Percentiles rank a stretch among this genome's conserved stretches.
Evolutionary conservation across 2,329 filamentous ascomycete genomes (phyloP).

Genomic region (Pestalotiopsis sp.): DNA sequence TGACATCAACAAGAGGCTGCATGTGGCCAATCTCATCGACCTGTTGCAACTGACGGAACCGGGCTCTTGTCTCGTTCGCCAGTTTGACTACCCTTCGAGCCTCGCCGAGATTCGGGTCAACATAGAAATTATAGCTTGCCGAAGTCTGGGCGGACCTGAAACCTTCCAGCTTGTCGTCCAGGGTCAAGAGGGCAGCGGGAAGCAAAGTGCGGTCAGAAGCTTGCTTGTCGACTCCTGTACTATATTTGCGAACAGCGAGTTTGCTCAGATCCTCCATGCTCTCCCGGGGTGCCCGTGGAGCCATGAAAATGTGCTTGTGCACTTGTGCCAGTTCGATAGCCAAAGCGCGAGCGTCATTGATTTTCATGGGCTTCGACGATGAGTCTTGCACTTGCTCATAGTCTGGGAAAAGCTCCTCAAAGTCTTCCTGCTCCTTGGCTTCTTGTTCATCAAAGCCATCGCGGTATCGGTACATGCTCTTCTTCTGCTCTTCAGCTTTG

Average conservation of each 20-base stretch:
- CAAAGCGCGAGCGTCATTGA: conserved; percentile 48
- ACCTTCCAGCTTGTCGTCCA: conserved; percentile 61
- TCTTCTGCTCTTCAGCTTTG: conserved; percentile 69
- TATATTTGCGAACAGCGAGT: conserved; percentile 40
- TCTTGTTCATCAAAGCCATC: conserved; percentile 78
- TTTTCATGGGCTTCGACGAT: conserved; percentile 26
- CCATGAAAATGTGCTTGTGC: conserved; percentile 56
- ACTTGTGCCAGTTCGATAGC: conserved; percentile 62
- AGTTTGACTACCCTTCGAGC: conserved; percentile 71
- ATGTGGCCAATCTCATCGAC: conserved; percentile 69
- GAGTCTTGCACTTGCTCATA: conserved; percentile 46
- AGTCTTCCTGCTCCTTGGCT: conserved; percentile 70
- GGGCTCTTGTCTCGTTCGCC: conserved; percentile 65
- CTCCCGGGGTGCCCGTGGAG: conserved; percentile 37
- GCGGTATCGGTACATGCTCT: conserved; percentile 80
- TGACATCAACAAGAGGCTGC: conserved; percentile 76
- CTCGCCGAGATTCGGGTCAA: conserved; percentile 74
- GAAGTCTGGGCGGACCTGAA: conserved; percentile 39
- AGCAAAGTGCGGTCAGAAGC: conserved; percentile 57
- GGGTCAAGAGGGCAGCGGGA: conserved; percentile 62
- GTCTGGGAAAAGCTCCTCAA: conserved; percentile 78
- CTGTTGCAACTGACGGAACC: conserved; percentile 71
- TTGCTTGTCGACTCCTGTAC: conserved; percentile 31
- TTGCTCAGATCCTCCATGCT: conserved; percentile 47
- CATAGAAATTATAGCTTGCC: conserved; percentile 82